Evolutionary conservation across 805 yeast genomes (phyloP).

Genomic region (Ogataea pilisensis): DNA sequence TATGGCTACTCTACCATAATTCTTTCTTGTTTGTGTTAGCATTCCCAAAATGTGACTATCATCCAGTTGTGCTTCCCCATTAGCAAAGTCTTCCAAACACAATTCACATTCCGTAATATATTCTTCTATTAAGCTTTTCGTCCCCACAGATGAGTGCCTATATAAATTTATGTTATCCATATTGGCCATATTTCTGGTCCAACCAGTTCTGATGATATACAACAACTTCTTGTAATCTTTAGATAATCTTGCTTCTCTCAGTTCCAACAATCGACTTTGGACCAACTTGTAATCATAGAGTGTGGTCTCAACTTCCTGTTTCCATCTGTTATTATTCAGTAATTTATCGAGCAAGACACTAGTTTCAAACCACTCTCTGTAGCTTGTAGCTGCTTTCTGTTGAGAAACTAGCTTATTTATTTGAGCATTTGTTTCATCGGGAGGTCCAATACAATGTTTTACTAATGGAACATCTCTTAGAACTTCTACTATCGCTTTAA

Average conservation of each 20-base stretch:
- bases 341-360: constrained; percentile 62
- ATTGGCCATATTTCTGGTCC: constrained; percentile 82
- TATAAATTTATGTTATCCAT: constrained; percentile 80
- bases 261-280: constrained; percentile 44
- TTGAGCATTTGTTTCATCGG: constrained; percentile 34
- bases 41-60: constrained; percentile 70
- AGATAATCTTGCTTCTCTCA: constrained; percentile 53
- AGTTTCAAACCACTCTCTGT: constrained; percentile 60
- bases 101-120: constrained; percentile 72
- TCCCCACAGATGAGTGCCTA: constrained; percentile 77
- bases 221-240: constrained; percentile 60
- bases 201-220: constrained; percentile 75
- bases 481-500: constrained; percentile 25
- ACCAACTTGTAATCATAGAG: constrained; percentile 72
- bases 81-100: constrained; percentile 38
- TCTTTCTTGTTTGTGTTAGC: constrained; percentile 81
- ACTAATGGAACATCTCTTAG: constrained; percentile 31
- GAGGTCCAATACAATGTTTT: constrained; percentile 35
- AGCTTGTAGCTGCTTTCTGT: constrained; percentile 45
- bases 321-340: constrained; percentile 70
- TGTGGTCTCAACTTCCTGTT: constrained; percentile 51
- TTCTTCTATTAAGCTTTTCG: constrained; percentile 78
- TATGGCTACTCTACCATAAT: constrained; percentile 90
- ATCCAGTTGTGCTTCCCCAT: constrained; percentile 44
- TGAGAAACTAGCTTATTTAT: constrained; percentile 37